Conservation (phyloP, 768 basidiomycete species). For the Aureoboletus auriporus region DNA sequence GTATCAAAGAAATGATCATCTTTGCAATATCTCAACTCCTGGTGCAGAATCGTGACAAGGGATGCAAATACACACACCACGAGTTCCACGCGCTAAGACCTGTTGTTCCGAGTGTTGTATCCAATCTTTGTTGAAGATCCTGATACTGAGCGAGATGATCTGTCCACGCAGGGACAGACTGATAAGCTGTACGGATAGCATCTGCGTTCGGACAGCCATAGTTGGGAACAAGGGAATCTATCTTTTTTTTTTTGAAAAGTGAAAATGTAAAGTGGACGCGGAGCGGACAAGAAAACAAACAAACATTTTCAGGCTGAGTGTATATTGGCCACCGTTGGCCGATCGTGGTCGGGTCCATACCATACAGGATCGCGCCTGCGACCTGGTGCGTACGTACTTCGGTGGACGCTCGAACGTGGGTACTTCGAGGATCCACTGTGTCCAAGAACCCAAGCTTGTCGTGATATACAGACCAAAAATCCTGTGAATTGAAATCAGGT, state of each 20-base stretch:
- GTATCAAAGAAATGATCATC: slow-evolving; percentile 48
- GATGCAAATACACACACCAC: slow-evolving; percentile 38
- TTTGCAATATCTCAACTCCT: not conserved
- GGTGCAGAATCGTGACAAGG: not conserved
- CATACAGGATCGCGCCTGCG: slow-evolving; percentile 40
- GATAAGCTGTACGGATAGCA: slow-evolving; percentile 36
- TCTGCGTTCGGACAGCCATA: slow-evolving; percentile 42
- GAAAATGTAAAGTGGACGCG: not conserved
- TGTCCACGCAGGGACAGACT: slow-evolving; percentile 44
- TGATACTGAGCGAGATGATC: slow-evolving; percentile 38
- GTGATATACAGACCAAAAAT: slow-evolving; percentile 44
- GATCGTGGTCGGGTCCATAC: slow-evolving; percentile 39
- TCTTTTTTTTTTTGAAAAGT: slow-evolving; percentile 32
- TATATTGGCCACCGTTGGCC: slow-evolving; percentile 35
- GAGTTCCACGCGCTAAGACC: slow-evolving; percentile 39
- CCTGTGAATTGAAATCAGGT: slow-evolving; percentile 25
- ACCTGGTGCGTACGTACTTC: slow-evolving; percentile 48
- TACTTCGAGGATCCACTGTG: slow-evolving; percentile 31
- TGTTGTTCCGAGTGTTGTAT: slow-evolving; percentile 37
- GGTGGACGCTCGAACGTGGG: slow-evolving; percentile 42
- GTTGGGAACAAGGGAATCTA: slow-evolving; percentile 44
- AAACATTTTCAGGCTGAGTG: slow-evolving; percentile 39
- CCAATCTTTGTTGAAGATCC: slow-evolving; percentile 36
- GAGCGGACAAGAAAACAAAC: slow-evolving; percentile 9
- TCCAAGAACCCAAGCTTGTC: slow-evolving; percentile 34